A percentile compares a stretch with the other conserved stretches of the same genome.
Conservation (phyloP, 2,329 filamentous ascomycete genomes). For the Clarireedia hainanense region DNA sequence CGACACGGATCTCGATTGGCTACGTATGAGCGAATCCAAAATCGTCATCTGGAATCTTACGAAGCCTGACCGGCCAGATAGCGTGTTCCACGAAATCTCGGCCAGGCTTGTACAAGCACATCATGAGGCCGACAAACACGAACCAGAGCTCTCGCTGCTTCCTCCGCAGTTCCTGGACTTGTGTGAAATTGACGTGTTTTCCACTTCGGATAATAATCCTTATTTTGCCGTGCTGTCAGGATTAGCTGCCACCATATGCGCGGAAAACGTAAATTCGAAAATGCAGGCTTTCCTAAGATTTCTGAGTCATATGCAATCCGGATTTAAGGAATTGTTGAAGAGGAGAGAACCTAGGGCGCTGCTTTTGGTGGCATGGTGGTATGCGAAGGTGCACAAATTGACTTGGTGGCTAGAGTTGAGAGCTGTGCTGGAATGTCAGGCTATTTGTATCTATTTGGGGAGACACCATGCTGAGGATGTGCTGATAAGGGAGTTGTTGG, state of each 20-base stretch:
- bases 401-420: slow-evolving; percentile 43
- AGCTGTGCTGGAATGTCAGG: slow-evolving; percentile 40
- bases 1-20: slow-evolving; percentile 46
- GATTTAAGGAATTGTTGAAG: slow-evolving; percentile 39
- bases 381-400: slow-evolving; percentile 37
- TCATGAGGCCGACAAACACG: not conserved
- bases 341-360: slow-evolving; percentile 45
- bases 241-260: slow-evolving; percentile 5
- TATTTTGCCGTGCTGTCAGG: slow-evolving; percentile 11
- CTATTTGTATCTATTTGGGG: slow-evolving; percentile 39
- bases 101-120: not conserved
- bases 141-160: not conserved
- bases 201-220: slow-evolving; percentile 5
- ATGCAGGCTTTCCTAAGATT: slow-evolving; percentile 41
- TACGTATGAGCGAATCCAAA: slow-evolving; percentile 49
- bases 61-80: slow-evolving; percentile 1
- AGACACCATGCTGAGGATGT: slow-evolving; percentile 21
- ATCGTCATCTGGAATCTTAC: slow-evolving; percentile 39
- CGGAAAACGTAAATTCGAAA: slow-evolving; percentile 31
- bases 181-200: slow-evolving; percentile 11
- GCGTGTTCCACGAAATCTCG: not conserved
- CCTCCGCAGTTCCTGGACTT: slow-evolving; percentile 11
- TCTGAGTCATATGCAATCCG: slow-evolving; percentile 36
- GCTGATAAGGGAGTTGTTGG: slow-evolving; percentile 12
- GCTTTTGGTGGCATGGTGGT: slow-evolving; percentile 49